Conservation (phyloP, 768 basidiomycete species). For the Auriscalpium microsporum region DNA sequence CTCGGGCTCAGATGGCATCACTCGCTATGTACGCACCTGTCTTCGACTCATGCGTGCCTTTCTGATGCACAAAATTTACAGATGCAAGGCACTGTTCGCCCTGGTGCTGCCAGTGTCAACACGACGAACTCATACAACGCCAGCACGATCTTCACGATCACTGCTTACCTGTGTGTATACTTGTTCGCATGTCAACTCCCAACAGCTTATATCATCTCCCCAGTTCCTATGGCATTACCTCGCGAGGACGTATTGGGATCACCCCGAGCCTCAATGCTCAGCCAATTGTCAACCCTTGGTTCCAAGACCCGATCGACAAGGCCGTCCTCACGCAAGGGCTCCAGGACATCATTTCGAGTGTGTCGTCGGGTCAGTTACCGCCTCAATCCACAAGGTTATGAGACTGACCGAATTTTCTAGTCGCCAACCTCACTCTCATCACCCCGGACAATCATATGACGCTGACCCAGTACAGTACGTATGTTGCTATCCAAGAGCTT, state of each 20-base stretch:
- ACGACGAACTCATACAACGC: conserved; percentile 44
- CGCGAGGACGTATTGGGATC: conserved; percentile 55
- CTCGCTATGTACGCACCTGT: conserved; percentile 36
- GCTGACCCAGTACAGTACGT: conserved; percentile 40
- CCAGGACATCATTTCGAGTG: conserved; percentile 36
- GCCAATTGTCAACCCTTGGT: conserved; percentile 48
- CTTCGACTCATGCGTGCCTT: background rate
- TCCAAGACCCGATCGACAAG: conserved; percentile 50
- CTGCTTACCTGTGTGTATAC: conserved; percentile 41
- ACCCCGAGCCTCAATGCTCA: conserved; percentile 40
- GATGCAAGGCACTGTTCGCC: conserved; percentile 57
- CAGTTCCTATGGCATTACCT: conserved; percentile 52
- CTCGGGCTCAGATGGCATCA: conserved; percentile 34
- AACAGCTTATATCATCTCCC: background rate
- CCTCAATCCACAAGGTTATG: too few species aligned
- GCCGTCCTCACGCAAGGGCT: conserved; percentile 39
- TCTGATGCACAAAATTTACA: conserved; percentile 13
- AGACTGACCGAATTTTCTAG: conserved; percentile 18
- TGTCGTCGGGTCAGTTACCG: conserved; percentile 28
- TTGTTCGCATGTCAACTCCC: background rate
- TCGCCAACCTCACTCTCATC: conserved; percentile 44
- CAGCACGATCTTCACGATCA: conserved; percentile 54
- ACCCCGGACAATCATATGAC: conserved; percentile 55
- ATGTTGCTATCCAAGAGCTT: background rate
- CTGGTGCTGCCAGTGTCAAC: conserved; percentile 45